These are phyloP conservation scores for Termitomyces sp. DNA, from an alignment of 768 basidiomycete species.

Conservation along the genomic window DNA sequence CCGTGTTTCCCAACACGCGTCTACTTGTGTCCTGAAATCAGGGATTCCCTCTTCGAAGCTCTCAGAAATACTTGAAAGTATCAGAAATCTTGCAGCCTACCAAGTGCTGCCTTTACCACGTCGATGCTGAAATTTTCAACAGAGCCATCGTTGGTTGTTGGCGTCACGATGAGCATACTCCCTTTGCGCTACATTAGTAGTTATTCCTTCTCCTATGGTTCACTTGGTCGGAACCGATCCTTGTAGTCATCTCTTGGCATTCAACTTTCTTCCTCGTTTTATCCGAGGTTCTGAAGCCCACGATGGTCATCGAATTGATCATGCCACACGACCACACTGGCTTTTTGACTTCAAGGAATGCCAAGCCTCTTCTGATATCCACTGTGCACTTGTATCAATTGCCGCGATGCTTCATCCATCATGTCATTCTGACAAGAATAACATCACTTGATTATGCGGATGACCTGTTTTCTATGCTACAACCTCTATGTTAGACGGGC, in stretches of 20 bases:
- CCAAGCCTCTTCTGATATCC: slow-evolving; percentile 4
- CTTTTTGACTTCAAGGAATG: not conserved
- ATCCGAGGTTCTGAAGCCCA: slow-evolving; percentile 12
- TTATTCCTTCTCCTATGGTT: too few relatives aligned
- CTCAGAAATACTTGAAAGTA: too few relatives aligned
- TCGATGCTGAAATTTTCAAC: not conserved
- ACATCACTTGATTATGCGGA: slow-evolving; percentile 11
- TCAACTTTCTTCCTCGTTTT: slow-evolving; percentile 12
- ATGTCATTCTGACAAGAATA: not conserved
- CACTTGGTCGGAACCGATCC: not conserved
- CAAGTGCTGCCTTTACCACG: too few relatives aligned
- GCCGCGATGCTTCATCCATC: not conserved
- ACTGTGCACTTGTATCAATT: not conserved
- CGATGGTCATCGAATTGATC: slow-evolving; percentile 2
- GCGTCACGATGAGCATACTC: not conserved
- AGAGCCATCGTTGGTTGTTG: too few relatives aligned
- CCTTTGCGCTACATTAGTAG: not conserved
- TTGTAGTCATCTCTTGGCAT: not conserved
- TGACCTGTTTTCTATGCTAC: not conserved
- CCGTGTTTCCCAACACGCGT: too few relatives aligned
- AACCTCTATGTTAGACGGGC: not conserved
- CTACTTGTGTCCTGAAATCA: too few relatives aligned
- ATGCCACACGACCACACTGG: slow-evolving; percentile 2
- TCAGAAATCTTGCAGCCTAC: not conserved
- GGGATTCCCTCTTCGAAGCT: too few relatives aligned